Base-by-base conservation (phyloP, 2,329 filamentous ascomycete genomes). In the Shiraia bambusicola region DNA sequence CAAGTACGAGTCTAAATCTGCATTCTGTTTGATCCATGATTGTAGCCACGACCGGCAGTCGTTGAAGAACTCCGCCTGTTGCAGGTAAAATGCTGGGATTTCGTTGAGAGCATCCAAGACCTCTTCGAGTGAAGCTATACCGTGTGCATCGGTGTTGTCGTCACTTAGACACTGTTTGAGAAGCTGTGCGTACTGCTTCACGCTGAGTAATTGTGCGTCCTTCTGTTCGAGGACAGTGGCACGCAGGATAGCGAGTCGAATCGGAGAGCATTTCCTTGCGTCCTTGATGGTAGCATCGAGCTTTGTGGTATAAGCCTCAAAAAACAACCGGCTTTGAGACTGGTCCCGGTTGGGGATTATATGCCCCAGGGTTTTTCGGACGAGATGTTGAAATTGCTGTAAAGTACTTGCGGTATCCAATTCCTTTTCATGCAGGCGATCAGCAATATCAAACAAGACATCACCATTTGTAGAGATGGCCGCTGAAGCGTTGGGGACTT, bases 401-500 rank as follows among this genome's bases (percentile, higher is more conserved):
- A 62, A 37, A 6, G 37, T 37, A 6, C 47, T 30, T n/a, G 47
- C 40, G 1, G 51, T 46, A 33, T 50, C 54, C 3, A 45, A 8
- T 1, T 50, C 32, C 1, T 47, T 41, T 6, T 48, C 42, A 27
- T 60, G 54, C 15, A 67, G 28, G 10, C 50, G 46, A n/a, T 60
- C 48, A 1, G 61, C 57, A 9, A 66, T 49, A n/a, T 58, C 42
- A 36, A 65, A 67, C 12, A 66, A 35, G 1, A 50, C 27, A 3
- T 36, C 36, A 9, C 54, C 54, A 13, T 66, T 49, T 4, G 54
- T 59, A 4, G 59, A 62, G 1, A 69, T 38, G 19, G 61, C 65
- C 9, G 66, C 60, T 5, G 59, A 68, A 11, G 66, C 59, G 40
- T 70, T 70, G 2, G 67, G 58, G 5, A 59, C 46, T 22, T 61